These are phyloP conservation scores for Eucalyptus marginata DNA, from an alignment of 345 rosid genomes.

Conservation along the genomic window DNA sequence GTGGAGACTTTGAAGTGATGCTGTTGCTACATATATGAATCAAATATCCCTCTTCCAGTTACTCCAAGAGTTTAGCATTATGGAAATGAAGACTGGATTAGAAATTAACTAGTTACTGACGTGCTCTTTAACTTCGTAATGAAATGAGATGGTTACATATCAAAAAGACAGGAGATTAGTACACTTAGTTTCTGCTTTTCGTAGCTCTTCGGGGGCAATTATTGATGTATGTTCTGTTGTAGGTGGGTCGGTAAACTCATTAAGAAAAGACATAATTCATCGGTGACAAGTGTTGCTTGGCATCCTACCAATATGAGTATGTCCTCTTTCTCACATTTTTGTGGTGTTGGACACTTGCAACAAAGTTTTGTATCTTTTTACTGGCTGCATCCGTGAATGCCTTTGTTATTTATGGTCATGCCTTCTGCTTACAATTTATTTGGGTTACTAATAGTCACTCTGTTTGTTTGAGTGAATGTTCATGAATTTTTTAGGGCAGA, in stretches of 20 bases:
- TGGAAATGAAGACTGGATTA: no score
- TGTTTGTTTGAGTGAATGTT: background rate
- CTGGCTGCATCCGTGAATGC: background rate
- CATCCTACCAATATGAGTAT: background rate
- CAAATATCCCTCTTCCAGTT: background rate
- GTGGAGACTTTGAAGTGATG: background rate
- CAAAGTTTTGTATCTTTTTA: background rate
- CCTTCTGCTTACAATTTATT: background rate
- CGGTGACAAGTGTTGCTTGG: no score
- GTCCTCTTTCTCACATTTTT: background rate
- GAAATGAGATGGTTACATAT: background rate
- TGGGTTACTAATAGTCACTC: background rate
- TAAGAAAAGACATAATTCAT: constrained; percentile 31
- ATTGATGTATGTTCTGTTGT: background rate
- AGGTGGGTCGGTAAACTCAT: constrained; percentile 99
- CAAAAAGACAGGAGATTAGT: background rate
- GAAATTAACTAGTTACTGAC: no score
- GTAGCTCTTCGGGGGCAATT: background rate
- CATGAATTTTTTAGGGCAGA: no score
- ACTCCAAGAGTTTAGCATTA: no score
- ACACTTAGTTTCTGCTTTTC: background rate
- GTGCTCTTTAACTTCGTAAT: background rate
- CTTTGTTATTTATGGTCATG: background rate
- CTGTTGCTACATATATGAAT: background rate
- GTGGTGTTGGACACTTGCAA: background rate